Evolutionary conservation across 2,329 filamentous ascomycete species (phyloP).

Genomic region (Beauveria brongniartii): DNA sequence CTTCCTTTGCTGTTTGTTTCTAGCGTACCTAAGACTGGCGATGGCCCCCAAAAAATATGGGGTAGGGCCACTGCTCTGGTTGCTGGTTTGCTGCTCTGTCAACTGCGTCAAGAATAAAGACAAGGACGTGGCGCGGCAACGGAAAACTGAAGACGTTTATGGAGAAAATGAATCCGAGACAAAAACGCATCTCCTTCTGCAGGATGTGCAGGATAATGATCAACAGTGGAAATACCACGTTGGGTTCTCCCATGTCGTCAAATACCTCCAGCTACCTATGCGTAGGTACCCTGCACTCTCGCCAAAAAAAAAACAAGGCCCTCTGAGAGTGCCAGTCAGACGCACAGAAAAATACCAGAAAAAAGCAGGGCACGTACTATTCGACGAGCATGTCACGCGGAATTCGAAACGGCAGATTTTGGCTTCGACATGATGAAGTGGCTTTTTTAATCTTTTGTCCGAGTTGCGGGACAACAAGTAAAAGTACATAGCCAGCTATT

Average conservation of each 20-base stretch:
- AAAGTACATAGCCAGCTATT: no score
- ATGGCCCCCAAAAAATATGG: slow-evolving; percentile 7
- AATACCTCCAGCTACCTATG: no score
- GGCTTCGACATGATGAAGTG: background rate
- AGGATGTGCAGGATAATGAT: background rate
- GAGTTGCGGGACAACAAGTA: no score
- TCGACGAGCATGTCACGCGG: no score
- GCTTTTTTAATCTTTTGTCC: background rate
- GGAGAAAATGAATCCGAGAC: background rate
- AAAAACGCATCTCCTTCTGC: background rate
- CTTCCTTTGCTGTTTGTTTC: background rate
- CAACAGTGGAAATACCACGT: background rate
- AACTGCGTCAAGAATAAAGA: background rate
- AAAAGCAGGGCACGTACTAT: no score
- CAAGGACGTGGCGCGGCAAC: background rate
- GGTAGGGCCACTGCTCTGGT: background rate
- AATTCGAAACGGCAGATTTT: background rate
- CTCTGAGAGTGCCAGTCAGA: no score
- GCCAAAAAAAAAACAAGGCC: no score
- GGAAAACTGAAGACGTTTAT: background rate
- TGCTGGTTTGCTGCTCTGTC: background rate
- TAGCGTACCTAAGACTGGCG: background rate
- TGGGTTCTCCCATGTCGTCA: no score
- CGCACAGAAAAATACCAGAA: no score
- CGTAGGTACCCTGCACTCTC: no score